A percentile compares a stretch with the other conserved stretches of the same genome.
Conservation (phyloP, 2,329 filamentous ascomycete species). For the Botrytis sinoallii region DNA sequence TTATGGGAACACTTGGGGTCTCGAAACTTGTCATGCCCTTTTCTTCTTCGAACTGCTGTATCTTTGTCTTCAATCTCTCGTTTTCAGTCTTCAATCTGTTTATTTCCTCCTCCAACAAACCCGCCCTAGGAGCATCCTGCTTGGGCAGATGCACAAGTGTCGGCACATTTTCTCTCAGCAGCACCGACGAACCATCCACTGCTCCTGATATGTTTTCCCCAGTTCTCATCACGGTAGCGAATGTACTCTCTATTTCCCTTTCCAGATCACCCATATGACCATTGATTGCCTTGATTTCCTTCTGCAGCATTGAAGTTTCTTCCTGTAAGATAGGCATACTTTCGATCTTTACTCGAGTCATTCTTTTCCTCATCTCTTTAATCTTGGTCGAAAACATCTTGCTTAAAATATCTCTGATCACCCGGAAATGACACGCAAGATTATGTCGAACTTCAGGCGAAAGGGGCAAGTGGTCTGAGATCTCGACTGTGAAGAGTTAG, state of each 20-base stretch:
- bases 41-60: neutral
- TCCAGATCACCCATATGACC: neutral
- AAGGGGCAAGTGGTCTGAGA: neutral
- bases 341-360: neutral
- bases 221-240: neutral
- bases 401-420: neutral
- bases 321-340: neutral
- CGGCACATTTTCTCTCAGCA: neutral
- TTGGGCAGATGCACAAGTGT: neutral
- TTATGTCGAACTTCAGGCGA: neutral
- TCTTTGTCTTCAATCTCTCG: neutral
- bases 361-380: neutral
- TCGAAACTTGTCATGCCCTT: neutral
- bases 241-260: neutral
- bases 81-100: neutral
- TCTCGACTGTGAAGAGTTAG: neutral
- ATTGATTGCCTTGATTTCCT: neutral
- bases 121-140: rapidly evolving
- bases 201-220: neutral
- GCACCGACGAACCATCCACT: neutral
- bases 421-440: neutral
- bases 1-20: neutral
- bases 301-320: neutral
- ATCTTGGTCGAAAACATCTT: neutral
- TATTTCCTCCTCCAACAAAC: neutral